These are phyloP conservation scores for Alternaria sp. DNA, from an alignment of 2,329 filamentous ascomycete species.

Conservation along the genomic window DNA sequence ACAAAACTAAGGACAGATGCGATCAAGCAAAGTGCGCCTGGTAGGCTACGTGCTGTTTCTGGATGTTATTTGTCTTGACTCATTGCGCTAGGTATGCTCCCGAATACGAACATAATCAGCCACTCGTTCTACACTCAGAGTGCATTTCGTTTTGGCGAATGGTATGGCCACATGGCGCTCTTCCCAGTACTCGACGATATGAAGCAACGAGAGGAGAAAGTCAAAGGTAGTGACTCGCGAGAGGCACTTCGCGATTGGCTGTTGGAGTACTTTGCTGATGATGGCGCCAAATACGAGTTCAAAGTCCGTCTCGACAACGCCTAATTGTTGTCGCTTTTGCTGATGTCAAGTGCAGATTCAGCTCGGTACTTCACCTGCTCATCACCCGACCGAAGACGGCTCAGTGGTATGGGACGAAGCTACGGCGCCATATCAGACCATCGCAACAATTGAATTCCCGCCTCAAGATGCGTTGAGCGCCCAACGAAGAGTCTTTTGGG, in stretches of 20 bases:
- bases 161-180: constrained; percentile 38
- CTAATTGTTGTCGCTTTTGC: background rate
- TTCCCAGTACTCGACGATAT: constrained; percentile 33
- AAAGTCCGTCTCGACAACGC: constrained; percentile 10
- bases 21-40: constrained; percentile 36
- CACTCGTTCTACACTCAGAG: constrained; percentile 41
- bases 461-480: constrained; percentile 33
- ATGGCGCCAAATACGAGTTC: constrained; percentile 40
- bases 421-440: constrained; percentile 39
- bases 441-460: constrained; percentile 34
- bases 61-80: background rate
- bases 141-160: constrained; percentile 38
- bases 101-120: constrained; percentile 48
- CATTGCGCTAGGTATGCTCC: constrained; percentile 8
- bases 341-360: constrained; percentile 28
- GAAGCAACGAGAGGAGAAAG: constrained; percentile 23
- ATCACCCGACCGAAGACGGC: constrained; percentile 41
- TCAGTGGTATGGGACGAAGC: constrained; percentile 41
- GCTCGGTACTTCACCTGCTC: constrained; percentile 32
- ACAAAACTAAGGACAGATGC: constrained; percentile 32
- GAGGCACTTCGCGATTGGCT: constrained; percentile 39
- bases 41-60: constrained; percentile 17
- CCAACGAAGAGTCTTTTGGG: constrained; percentile 35
- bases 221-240: constrained; percentile 25
- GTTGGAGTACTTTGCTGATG: constrained; percentile 21